Conservation (phyloP, 495 filamentous ascomycete genomes). For the Tetracladium setigerum region DNA sequence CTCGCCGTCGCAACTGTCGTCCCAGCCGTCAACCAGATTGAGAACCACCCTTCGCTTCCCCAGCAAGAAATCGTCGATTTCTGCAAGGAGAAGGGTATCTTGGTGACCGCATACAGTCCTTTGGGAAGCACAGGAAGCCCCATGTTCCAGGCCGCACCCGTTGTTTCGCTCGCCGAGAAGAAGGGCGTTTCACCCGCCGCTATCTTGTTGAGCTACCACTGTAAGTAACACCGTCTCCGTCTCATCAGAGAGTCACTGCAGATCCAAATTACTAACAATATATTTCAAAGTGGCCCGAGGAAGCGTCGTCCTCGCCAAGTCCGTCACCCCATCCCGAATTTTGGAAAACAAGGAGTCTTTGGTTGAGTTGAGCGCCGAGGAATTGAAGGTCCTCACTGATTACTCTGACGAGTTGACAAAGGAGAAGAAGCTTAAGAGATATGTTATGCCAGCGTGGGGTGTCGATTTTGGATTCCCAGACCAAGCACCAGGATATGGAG, state of each 20-base stretch:
- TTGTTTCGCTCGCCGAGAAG: constrained; percentile 64
- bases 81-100: constrained; percentile 65
- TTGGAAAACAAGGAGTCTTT: constrained; percentile 59
- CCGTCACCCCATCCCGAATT: constrained; percentile 66
- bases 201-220: constrained; percentile 69
- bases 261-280: constrained; percentile 14
- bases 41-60: constrained; percentile 78
- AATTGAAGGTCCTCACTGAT: constrained; percentile 49
- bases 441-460: constrained; percentile 73
- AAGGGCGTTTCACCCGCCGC: constrained; percentile 51
- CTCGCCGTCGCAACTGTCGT: constrained; percentile 55
- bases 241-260: not conserved
- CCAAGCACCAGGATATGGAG: constrained; percentile 22
- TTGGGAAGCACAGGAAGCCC: constrained; percentile 73
- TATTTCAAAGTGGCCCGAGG: constrained; percentile 53
- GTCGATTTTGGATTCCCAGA: constrained; percentile 73
- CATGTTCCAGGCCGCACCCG: constrained; percentile 57
- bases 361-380: constrained; percentile 56
- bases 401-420: constrained; percentile 42
- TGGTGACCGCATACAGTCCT: constrained; percentile 69
- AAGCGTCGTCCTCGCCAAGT: constrained; percentile 72
- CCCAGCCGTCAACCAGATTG: constrained; percentile 88
- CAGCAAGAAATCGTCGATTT: constrained; percentile 80
- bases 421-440: constrained; percentile 56
- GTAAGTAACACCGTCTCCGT: constrained; percentile 30